phyloP scores from a whole-genome alignment of 345 rosid species.

The Salix dunnii region DNA sequence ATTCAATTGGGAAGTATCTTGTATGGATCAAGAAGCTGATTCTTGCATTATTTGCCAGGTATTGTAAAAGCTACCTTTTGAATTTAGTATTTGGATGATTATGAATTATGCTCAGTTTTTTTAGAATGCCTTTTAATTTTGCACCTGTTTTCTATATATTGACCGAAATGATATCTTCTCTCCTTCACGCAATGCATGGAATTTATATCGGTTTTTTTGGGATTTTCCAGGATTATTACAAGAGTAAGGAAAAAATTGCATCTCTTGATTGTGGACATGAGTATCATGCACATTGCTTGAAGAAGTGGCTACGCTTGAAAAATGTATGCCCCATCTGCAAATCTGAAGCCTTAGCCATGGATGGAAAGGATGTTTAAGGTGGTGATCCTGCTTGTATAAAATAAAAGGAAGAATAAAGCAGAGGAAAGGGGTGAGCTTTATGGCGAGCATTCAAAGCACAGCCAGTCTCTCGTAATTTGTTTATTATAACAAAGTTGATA shows the following conservation, averaged over 20 bases:
- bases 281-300: conserved; percentile 77
- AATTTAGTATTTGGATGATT: neutral
- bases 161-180: neutral
- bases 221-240: conserved; percentile 55
- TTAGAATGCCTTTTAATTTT: neutral
- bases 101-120: neutral
- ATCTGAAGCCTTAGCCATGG: conserved; percentile 53
- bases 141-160: neutral
- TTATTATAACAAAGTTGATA: conserved; percentile 29
- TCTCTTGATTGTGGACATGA: conserved; percentile 70
- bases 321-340: conserved; percentile 88
- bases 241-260: conserved; percentile 52
- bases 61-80: conserved; percentile 5
- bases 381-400: neutral
- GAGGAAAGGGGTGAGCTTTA: conserved; percentile 19
- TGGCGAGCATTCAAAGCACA: conserved; percentile 4
- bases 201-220: neutral
- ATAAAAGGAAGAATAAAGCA: conserved; percentile 9
- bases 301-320: conserved; percentile 81
- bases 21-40: conserved; percentile 50
- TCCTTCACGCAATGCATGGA: neutral
- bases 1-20: conserved; percentile 58
- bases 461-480: conserved; percentile 27
- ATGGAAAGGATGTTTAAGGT: conserved; percentile 15
- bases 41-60: conserved; percentile 94